Conservation (phyloP, 495 filamentous ascomycete genomes). For the Podospora fimiseda region DNA sequence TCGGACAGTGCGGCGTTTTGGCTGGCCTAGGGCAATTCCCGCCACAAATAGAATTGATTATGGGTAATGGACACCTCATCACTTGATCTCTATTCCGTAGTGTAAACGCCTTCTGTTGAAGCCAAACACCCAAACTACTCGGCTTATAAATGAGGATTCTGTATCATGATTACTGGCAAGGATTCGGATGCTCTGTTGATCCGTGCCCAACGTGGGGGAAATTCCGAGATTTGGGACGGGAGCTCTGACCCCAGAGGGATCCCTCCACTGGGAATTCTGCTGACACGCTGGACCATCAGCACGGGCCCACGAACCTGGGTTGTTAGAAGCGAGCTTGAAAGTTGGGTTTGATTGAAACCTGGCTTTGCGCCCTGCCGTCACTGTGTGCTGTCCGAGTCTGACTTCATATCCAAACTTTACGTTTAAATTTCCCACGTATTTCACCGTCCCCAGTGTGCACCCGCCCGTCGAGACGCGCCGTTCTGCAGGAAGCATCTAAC, state of each 20-base stretch:
- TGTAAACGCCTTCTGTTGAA: neutral
- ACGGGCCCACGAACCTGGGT: conserved; percentile 20
- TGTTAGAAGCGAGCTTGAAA: neutral
- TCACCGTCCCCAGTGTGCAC: no score
- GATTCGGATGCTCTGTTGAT: neutral
- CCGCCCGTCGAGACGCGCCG: neutral
- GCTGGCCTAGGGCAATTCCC: neutral
- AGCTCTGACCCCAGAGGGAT: neutral
- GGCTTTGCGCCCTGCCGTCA: conserved; percentile 21
- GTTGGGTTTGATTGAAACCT: conserved; percentile 13
- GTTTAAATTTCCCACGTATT: conserved; percentile 2
- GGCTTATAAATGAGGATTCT: no score
- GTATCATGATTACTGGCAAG: no score
- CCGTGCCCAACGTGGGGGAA: neutral
- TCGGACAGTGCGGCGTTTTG: neutral
- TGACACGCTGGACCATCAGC: conserved; percentile 12
- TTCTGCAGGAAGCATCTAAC: neutral
- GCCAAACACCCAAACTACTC: neutral
- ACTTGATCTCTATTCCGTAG: no score
- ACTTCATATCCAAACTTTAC: conserved; percentile 22
- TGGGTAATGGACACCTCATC: no score
- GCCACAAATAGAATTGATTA: neutral
- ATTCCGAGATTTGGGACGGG: neutral
- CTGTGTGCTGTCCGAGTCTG: conserved; percentile 11
- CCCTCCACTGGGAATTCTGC: neutral